A percentile compares a stretch with the other conserved stretches of the same genome.
These are phyloP conservation scores for Phaffia rhodozyma DNA, from an alignment of 1,284 basidiomycete species.

Conservation along the genomic window DNA sequence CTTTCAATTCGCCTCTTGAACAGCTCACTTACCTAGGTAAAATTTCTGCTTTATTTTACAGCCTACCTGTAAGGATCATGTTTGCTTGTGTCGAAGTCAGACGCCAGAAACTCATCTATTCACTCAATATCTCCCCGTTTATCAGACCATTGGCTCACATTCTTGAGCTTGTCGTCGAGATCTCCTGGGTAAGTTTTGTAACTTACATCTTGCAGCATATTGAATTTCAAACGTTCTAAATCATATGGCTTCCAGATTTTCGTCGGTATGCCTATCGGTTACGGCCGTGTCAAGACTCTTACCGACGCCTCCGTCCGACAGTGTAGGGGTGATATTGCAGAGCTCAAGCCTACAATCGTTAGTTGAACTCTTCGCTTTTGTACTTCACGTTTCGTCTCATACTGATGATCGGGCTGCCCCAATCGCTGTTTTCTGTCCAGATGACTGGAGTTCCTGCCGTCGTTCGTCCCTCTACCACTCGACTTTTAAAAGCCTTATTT, in stretches of 20 bases:
- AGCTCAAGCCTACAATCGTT: slow-evolving; percentile 55
- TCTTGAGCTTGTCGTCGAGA: slow-evolving; percentile 47
- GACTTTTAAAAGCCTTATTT: not conserved
- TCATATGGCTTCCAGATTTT: slow-evolving; percentile 22
- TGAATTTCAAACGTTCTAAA: too few species aligned
- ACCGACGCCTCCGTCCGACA: slow-evolving; percentile 81
- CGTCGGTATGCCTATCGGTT: slow-evolving; percentile 50
- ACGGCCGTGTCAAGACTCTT: slow-evolving; percentile 89
- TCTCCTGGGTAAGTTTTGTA: slow-evolving; percentile 24
- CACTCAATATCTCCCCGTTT: too few species aligned
- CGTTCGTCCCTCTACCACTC: not conserved
- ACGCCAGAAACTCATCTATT: too few species aligned
- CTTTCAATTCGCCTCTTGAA: not conserved
- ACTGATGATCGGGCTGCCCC: not conserved
- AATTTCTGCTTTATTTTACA: not conserved
- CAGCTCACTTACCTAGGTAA: not conserved
- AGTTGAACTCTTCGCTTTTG: slow-evolving; percentile 14
- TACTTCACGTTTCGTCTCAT: not conserved
- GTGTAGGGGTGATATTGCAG: slow-evolving; percentile 75
- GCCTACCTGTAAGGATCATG: not conserved
- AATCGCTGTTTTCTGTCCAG: too few species aligned
- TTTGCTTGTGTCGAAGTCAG: too few species aligned
- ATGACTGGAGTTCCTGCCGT: slow-evolving; percentile 18
- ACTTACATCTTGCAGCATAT: too few species aligned
- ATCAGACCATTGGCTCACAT: slow-evolving; percentile 69